phyloP scores from a whole-genome alignment of 208 protist species.

The Trypanosoma vivax region DNA sequence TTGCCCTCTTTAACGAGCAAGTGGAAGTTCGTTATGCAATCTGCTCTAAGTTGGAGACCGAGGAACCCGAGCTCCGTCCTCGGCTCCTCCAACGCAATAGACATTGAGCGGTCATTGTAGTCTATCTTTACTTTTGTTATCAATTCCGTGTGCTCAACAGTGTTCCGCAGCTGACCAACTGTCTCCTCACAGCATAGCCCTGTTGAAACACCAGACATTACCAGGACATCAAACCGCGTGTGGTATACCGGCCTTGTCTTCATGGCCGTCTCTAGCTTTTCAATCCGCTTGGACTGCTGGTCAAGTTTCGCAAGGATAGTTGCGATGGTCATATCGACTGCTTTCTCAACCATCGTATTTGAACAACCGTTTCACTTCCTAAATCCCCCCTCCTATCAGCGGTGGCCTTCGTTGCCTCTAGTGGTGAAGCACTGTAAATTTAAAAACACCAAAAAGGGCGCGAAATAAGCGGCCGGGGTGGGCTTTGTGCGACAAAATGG shows the following conservation, averaged over 20 bases:
- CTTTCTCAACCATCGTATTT: too few relatives aligned
- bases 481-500: too few relatives aligned
- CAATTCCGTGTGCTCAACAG: constrained; percentile 16
- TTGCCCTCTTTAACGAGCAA: not conserved
- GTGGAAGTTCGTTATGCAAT: constrained; percentile 10
- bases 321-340: too few relatives aligned
- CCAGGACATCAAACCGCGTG: constrained; percentile 19
- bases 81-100: constrained; percentile 11
- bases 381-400: too few relatives aligned
- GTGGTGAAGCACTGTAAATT: too few relatives aligned
- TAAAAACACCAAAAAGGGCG: too few relatives aligned
- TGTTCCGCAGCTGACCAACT: constrained; percentile 1
- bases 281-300: too few relatives aligned
- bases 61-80: constrained; percentile 4
- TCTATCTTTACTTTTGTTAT: constrained; percentile 9
- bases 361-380: too few relatives aligned
- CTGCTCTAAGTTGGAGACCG: constrained; percentile 1
- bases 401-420: too few relatives aligned
- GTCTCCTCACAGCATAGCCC: constrained; percentile 9
- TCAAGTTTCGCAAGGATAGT: too few relatives aligned
- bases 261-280: not conserved
- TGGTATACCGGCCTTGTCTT: not conserved
- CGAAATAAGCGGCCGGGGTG: too few relatives aligned
- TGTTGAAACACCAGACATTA: constrained; percentile 12
- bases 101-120: constrained; percentile 9